Conservation (phyloP, 768 basidiomycete genomes). For the Pulveroboletus ravenelii region DNA sequence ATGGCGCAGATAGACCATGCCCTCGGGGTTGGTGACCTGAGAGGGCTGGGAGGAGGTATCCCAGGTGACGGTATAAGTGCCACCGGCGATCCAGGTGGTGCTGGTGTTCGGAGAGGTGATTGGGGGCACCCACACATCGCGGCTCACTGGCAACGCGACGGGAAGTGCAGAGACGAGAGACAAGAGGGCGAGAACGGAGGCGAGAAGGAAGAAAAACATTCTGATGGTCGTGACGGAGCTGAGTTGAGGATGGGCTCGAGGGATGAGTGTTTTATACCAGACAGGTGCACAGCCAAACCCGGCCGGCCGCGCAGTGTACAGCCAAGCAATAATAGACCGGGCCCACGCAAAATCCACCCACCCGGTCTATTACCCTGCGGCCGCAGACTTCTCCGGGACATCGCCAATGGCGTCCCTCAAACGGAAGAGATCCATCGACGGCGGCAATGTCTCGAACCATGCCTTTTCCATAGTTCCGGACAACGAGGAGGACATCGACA, state of each 20-base stretch:
- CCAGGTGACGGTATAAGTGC: conserved; percentile 43
- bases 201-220: conserved; percentile 17
- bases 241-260: neutral
- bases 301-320: too few species aligned
- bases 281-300: conserved; percentile 1
- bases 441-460: neutral
- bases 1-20: conserved; percentile 40
- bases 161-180: conserved; percentile 32
- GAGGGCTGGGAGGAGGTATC: conserved; percentile 37
- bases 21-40: conserved; percentile 45
- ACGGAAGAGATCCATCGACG: conserved; percentile 26
- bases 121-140: conserved; percentile 47
- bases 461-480: neutral
- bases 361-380: neutral
- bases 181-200: conserved; percentile 15
- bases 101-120: conserved; percentile 34
- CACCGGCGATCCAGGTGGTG: conserved; percentile 40
- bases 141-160: conserved; percentile 9
- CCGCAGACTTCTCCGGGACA: conserved; percentile 13
- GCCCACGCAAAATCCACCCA: conserved; percentile 1
- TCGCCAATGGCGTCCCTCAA: conserved; percentile 30
- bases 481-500: conserved; percentile 51
- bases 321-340: conserved; percentile 2
- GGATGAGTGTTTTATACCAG: conserved; percentile 11
- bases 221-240: conserved; percentile 19